Evolutionary conservation across 2,329 filamentous ascomycete genomes (phyloP).

Genomic region (Byssothecium circinans): DNA sequence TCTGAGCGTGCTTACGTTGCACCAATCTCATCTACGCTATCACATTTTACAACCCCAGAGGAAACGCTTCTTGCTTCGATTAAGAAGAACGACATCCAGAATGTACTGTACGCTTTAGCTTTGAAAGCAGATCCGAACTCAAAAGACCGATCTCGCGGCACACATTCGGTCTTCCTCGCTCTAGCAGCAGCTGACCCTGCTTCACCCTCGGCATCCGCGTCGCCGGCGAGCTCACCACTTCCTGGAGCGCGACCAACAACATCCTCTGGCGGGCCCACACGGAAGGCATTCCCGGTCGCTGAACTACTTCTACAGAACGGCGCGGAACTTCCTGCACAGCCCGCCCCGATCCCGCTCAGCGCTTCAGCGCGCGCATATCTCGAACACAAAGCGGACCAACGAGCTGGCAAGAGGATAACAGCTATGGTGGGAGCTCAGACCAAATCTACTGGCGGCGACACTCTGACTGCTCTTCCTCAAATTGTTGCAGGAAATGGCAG

Average conservation of each 20-base stretch:
- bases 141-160: conserved; percentile 78
- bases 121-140: conserved; percentile 81
- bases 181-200: conserved; percentile 91
- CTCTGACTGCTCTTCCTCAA: conserved; percentile 62
- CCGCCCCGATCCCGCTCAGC: conserved; percentile 83
- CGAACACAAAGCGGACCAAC: conserved; percentile 68
- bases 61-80: conserved; percentile 89
- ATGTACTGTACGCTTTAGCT: conserved; percentile 87
- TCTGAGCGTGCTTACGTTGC: conserved; percentile 81
- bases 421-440: conserved; percentile 50
- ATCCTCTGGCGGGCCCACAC: conserved; percentile 34
- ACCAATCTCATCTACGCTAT: conserved; percentile 72
- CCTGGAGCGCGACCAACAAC: conserved; percentile 47
- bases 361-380: conserved; percentile 79
- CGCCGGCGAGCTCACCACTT: conserved; percentile 48
- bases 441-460: conserved; percentile 56
- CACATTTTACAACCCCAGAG: conserved; percentile 75
- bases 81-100: conserved; percentile 94
- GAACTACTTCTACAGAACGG: conserved; percentile 93
- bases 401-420: conserved; percentile 39
- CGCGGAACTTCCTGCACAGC: conserved; percentile 74
- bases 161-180: conserved; percentile 86
- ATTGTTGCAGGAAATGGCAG: conserved; percentile 48
- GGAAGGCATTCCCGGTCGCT: conserved; percentile 77
- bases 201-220: conserved; percentile 60